Conservation (phyloP, 345 rosid species). For the Raphanus sativus region DNA sequence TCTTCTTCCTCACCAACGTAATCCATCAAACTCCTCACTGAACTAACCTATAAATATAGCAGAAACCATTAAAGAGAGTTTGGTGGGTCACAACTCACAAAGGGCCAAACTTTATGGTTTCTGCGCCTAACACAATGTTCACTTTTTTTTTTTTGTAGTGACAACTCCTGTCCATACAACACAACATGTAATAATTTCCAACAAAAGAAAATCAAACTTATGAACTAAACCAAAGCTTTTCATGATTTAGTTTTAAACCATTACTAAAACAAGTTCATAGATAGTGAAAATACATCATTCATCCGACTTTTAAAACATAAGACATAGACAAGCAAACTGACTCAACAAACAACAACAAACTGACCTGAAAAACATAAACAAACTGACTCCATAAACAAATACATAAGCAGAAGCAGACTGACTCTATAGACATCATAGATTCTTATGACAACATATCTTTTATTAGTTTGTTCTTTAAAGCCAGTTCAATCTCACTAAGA, state of each 20-base stretch:
- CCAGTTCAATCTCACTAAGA: neutral
- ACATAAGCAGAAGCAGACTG: neutral
- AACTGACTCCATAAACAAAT: neutral
- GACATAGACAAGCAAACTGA: too few species aligned
- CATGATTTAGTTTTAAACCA: neutral
- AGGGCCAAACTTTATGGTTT: constrained; percentile 19
- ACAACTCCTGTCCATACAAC: too few species aligned
- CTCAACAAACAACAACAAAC: too few species aligned
- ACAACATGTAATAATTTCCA: too few species aligned
- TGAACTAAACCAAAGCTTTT: too few species aligned
- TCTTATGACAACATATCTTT: neutral
- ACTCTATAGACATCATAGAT: neutral
- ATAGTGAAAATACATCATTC: neutral
- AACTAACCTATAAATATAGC: constrained; percentile 45
- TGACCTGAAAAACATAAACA: neutral
- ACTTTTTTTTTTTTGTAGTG: too few species aligned
- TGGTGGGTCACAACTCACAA: neutral
- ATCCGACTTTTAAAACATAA: too few species aligned
- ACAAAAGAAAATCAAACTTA: too few species aligned
- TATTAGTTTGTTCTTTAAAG: neutral
- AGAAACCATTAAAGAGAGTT: constrained; percentile 4
- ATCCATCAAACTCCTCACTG: constrained; percentile 49
- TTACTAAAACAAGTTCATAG: neutral
- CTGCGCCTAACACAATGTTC: neutral
- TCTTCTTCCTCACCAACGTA: constrained; percentile 41